Evolutionary conservation across 2,329 filamentous ascomycete species (phyloP).

Genomic region (Canariomyces notabilis): DNA sequence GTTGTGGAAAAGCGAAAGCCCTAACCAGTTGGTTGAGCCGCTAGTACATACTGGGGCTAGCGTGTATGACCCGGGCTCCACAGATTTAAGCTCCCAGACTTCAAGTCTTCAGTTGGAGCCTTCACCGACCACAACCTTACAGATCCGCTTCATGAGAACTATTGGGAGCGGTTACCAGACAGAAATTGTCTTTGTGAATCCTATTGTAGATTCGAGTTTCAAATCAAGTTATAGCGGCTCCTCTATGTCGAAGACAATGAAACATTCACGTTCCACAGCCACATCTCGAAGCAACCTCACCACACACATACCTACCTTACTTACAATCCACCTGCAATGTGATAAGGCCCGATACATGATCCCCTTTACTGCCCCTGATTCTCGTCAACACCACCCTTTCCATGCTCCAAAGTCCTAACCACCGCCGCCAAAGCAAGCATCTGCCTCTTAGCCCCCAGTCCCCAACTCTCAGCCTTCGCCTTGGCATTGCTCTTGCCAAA

Average conservation of each 20-base stretch:
- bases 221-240: too few relatives aligned
- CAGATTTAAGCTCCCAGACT: neutral
- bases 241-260: too few relatives aligned
- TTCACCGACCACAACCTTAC: too few relatives aligned
- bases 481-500: constrained; percentile 28
- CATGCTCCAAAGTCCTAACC: constrained; percentile 11
- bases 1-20: constrained; percentile 26
- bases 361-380: neutral
- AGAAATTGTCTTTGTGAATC: too few relatives aligned
- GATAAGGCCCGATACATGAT: too few relatives aligned
- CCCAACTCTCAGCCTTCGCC: constrained; percentile 19
- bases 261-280: too few relatives aligned
- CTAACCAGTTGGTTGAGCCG: constrained; percentile 19
- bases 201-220: too few relatives aligned
- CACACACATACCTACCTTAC: too few relatives aligned
- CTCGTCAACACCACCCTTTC: neutral
- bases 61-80: constrained; percentile 10
- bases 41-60: constrained; percentile 15
- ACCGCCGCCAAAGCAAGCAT: constrained; percentile 17
- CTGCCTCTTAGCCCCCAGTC: constrained; percentile 17
- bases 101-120: constrained; percentile 16
- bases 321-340: too few relatives aligned
- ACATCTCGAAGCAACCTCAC: too few relatives aligned
- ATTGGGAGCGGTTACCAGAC: too few relatives aligned
- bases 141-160: too few relatives aligned